Base-by-base conservation (phyloP, 2,329 filamentous ascomycete species). In the Penicillium oxalicum region DNA sequence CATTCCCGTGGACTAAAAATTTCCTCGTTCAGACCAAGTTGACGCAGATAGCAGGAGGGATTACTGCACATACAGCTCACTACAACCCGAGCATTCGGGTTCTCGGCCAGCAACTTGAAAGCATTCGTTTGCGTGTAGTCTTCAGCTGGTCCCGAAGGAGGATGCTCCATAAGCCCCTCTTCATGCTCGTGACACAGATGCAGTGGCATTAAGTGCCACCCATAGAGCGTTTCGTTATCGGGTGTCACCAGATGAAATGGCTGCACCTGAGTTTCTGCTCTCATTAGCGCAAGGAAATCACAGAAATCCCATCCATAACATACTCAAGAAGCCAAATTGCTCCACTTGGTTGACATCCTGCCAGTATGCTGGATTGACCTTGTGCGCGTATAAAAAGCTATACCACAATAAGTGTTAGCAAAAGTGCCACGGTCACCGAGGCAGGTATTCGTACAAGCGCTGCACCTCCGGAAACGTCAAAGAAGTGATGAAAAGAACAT, bases 181-280 rank as follows among this genome's bases (percentile, higher is more conserved):
- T 94, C 86, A 59, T 95, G 79, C 56, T 85, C 76, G 5, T 82
- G 74, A 65, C 94, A 95, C 0, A 88, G 73, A 44, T 85, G 82
- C 5, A 94, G 70, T 0, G 91, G 91, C 42, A 96, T 73, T 47
- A 97, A 78, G 63, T 96, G 91, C 91, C 91, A 97, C 26, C 87
- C 87, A 63, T 93, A 94, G 13, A 97, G 72, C 2, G 75, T 81
- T 67, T 91, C 84, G 35, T 83, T 81, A 65, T 96, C 91, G 1
- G 81, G 74, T 0, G 89, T 93, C 4, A 71, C 72, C 34, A 97
- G 70, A 41, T 80, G 82, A 66, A 97, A 96, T 0, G 91, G 87
- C 5, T 88, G 90, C 2, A 95, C 86, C 71, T 97, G 91, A 58
- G 90, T 89, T 63, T 82, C 87, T 91, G 58, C 9, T 26, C 2